These are phyloP conservation scores for Naumovozyma castellii DNA, from an alignment of 805 yeast species.

Conservation along the genomic window DNA sequence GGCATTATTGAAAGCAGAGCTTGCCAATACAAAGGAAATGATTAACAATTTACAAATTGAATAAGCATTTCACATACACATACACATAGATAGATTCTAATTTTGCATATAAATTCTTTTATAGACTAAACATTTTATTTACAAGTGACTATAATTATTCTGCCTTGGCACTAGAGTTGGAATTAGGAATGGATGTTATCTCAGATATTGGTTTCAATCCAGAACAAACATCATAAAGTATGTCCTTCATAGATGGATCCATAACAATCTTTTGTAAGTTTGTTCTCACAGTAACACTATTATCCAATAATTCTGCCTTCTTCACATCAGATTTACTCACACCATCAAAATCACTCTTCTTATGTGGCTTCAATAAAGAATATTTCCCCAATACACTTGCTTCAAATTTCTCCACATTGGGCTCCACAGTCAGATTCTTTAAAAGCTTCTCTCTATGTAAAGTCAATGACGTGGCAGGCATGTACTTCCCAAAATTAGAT, in stretches of 20 bases:
- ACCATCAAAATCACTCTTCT: conserved; percentile 8
- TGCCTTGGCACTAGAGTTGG: background rate
- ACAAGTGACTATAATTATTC: background rate
- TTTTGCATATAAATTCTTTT: no score
- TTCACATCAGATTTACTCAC: conserved; percentile 13
- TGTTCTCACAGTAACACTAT: conserved; percentile 18
- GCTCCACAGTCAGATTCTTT: conserved; percentile 13
- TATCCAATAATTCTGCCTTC: conserved; percentile 10
- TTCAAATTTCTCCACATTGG: conserved; percentile 9
- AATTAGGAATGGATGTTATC: conserved; percentile 4
- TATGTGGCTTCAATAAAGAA: conserved; percentile 6
- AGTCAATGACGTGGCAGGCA: conserved; percentile 42
- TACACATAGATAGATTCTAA: no score
- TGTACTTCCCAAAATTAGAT: conserved; percentile 60
- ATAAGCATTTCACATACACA: background rate
- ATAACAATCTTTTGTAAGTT: conserved; percentile 16
- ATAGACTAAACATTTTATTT: background rate
- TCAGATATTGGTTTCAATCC: conserved; percentile 24
- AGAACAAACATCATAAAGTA: conserved; percentile 24
- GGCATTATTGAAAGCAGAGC: conserved; percentile 16
- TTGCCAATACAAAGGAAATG: conserved; percentile 6
- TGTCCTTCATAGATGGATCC: conserved; percentile 10
- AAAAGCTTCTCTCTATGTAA: conserved; percentile 19
- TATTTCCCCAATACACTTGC: conserved; percentile 19
- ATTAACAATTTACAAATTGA: background rate